Conservation (phyloP, 2,329 filamentous ascomycete genomes). For the Exophiala oligosperma region DNA sequence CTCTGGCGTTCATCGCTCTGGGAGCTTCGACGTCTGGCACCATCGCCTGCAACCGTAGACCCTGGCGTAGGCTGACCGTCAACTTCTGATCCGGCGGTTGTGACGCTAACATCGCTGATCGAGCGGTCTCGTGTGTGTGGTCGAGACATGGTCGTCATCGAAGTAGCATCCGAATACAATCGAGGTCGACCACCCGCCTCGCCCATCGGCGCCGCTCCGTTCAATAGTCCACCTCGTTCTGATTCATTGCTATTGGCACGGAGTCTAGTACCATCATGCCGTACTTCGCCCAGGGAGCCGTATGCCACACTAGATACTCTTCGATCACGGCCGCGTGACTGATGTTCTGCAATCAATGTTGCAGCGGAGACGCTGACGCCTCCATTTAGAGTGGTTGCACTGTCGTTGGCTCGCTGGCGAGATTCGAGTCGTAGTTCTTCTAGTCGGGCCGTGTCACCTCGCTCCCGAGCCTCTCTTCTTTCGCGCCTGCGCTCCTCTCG, state of each 20-base stretch:
- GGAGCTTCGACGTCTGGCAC: constrained; percentile 7
- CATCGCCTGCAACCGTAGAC: constrained; percentile 9
- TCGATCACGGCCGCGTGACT: constrained; percentile 43
- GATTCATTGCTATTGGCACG: constrained; percentile 49
- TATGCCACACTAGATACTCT: constrained; percentile 51
- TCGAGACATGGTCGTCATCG: constrained; percentile 25
- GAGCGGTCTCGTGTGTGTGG: constrained; percentile 37
- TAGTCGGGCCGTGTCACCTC: constrained; percentile 70
- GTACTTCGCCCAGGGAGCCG: constrained; percentile 47
- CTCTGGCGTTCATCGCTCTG: constrained; percentile 20
- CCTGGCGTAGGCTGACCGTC: constrained; percentile 12
- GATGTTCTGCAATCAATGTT: constrained; percentile 45
- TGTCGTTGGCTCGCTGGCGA: constrained; percentile 50
- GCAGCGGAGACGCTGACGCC: constrained; percentile 35
- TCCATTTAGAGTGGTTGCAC: constrained; percentile 32
- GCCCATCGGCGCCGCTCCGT: constrained; percentile 38
- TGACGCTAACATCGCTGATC: constrained; percentile 37
- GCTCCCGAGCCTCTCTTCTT: constrained; percentile 69
- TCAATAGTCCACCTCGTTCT: constrained; percentile 47
- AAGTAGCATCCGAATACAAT: constrained; percentile 22
- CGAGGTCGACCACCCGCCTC: constrained; percentile 18
- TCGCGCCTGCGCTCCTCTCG: constrained; percentile 72
- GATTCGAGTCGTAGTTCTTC: constrained; percentile 60
- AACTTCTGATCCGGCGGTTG: constrained; percentile 20
- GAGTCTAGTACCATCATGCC: constrained; percentile 51